These are phyloP conservation scores for Xylaria palmicola DNA, from an alignment of 495 filamentous ascomycete genomes.

Conservation along the genomic window DNA sequence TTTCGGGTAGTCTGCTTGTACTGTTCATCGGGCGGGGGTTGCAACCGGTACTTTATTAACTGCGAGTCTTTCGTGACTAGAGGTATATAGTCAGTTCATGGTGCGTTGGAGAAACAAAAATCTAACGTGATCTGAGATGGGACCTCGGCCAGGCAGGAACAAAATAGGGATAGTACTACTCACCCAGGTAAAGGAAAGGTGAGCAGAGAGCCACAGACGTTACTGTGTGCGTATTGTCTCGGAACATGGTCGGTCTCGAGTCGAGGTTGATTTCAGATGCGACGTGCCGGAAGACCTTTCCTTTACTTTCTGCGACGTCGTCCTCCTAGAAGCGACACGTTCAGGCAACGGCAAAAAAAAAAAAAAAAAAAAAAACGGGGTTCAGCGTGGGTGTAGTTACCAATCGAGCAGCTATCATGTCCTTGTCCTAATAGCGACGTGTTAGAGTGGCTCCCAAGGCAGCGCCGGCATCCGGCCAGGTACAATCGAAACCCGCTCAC, in stretches of 20 bases:
- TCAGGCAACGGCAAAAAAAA: constrained; percentile 6
- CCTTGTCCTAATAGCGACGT: constrained; percentile 11
- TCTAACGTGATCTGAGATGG: not conserved
- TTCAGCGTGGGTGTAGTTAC: not conserved
- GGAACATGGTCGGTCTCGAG: constrained; percentile 56
- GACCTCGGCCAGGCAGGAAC: not conserved
- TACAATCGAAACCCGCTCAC: constrained; percentile 32
- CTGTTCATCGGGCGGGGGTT: constrained; percentile 54
- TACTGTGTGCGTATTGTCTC: constrained; percentile 70
- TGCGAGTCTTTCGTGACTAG: constrained; percentile 79
- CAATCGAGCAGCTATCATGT: constrained; percentile 17
- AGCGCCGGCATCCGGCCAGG: not conserved
- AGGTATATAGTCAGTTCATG: not conserved
- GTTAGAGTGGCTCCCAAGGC: not conserved
- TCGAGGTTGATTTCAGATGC: constrained; percentile 51
- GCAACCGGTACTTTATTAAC: constrained; percentile 84
- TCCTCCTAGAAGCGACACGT: constrained; percentile 59
- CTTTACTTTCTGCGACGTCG: constrained; percentile 92
- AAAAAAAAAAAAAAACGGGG: too few relatives aligned
- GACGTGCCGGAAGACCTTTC: constrained; percentile 77
- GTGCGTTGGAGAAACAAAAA: not conserved
- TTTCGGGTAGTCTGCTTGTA: constrained; percentile 52
- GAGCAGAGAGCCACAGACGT: constrained; percentile 76
- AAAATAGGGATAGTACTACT: not conserved
- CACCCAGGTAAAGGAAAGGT: constrained; percentile 65